Base-by-base conservation (phyloP, 148 eudicot genomes). In the Amaranthus cruentus region DNA sequence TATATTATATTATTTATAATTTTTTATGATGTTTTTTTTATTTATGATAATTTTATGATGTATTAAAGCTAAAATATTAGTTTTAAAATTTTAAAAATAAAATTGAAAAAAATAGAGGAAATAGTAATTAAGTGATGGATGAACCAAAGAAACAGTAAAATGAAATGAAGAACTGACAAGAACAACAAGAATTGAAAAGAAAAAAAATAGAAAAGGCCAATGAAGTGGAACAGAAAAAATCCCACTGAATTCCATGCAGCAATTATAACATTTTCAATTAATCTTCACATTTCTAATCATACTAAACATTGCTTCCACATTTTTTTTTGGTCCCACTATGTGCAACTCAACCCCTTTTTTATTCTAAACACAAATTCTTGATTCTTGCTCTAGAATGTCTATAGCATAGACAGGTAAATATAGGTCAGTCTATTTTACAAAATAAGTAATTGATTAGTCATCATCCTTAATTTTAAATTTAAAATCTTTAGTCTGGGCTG, bases 171-270 rank as follows among this genome's bases (percentile, higher is more conserved):
- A 67, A 18, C 0, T 4, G 60, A 54, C 38, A 28, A 28, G 4
- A 43, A 43, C 14, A 51, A n/a, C 54, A 75, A 44, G 76, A 73
- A 55, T 21, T 42, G n/a, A 10, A 55, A 57, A 68, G n/a, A 44
- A 42, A 11, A 21, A 4, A 54, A 0, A 5, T 44, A 28, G 28
- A 43, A 55, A 47, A 53, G 46, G 48, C 48, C 61, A 76, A 65
- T 77, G 38, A 72, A 77, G 69, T 48, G 76, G 52, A 56, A 57
- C 10, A 18, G 28, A 43, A 65, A 8, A 21, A 47, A 42, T 58
- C 68, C 72, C 79, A 71, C 82, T 68, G 82, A 80, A 80, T 75
- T 80, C 79, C 82, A 80, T 75, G 82, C 82, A 75, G 51, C 57
- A 75, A 80, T 80, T 4, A 80, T 80, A 69, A 44, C 66, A 54